Evolutionary conservation across 148 eudicot species (phyloP).

Genomic region (Persicaria tinctoria): DNA sequence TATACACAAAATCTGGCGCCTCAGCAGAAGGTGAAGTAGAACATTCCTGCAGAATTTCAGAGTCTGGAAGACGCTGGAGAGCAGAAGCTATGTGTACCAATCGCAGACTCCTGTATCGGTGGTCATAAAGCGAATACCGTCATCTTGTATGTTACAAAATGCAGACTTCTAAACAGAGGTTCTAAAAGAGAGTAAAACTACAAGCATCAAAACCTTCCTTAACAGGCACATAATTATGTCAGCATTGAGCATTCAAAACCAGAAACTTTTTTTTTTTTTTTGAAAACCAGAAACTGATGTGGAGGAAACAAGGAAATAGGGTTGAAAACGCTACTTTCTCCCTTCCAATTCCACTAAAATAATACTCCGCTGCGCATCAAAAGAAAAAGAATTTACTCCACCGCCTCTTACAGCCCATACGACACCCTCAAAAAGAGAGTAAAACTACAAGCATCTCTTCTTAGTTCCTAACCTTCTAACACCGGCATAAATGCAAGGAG

Average conservation of each 20-base stretch:
- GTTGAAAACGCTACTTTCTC: background rate
- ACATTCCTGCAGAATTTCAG: conserved; percentile 49
- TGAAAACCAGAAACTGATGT: background rate
- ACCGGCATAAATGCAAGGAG: no score
- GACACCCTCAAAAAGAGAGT: no score
- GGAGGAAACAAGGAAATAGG: background rate
- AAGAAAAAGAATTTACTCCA: background rate
- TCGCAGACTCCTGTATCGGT: conserved; percentile 37
- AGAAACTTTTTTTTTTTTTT: background rate
- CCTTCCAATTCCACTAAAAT: background rate
- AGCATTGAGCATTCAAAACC: background rate
- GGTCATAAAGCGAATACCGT: background rate
- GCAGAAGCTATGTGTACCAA: conserved; percentile 29
- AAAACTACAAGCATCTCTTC: no score
- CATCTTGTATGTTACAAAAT: background rate
- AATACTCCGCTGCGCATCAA: background rate
- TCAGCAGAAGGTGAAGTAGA: conserved; percentile 91
- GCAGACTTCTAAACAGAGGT: background rate
- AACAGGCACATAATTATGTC: background rate
- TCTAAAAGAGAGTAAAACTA: background rate
- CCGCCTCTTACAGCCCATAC: background rate
- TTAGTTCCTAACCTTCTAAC: no score
- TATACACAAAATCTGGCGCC: conserved; percentile 74
- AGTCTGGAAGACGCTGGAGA: conserved; percentile 45
- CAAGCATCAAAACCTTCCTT: background rate